Evolutionary conservation across 805 yeast species (phyloP).

Genomic region (Vanderwaltozyma tropicalis): DNA sequence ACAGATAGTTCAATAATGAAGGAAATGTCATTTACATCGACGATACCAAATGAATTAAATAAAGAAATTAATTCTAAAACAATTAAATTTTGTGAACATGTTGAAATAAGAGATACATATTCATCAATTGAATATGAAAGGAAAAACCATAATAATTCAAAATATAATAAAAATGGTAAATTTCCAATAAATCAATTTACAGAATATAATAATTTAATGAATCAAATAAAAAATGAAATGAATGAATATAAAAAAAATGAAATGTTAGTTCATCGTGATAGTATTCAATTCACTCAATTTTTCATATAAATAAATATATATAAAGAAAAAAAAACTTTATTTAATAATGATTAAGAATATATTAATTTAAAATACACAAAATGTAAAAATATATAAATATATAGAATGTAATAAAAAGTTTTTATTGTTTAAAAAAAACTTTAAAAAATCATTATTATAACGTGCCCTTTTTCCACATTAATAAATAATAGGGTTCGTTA

Average conservation of each 20-base stretch:
- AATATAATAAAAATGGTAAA: background rate
- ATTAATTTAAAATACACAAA: too few species aligned
- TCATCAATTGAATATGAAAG: conserved; percentile 23
- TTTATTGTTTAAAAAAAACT: too few species aligned
- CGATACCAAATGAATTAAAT: background rate
- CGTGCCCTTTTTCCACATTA: too few species aligned
- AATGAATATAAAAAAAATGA: conserved; percentile 52
- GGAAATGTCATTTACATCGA: background rate
- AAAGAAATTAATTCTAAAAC: conserved; percentile 1
- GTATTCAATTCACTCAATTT: conserved; percentile 54
- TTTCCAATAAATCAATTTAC: background rate
- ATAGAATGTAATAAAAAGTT: too few species aligned
- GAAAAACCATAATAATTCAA: conserved; percentile 9
- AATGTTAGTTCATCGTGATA: conserved; percentile 59
- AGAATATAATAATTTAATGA: background rate
- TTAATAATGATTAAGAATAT: too few species aligned
- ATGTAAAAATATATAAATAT: too few species aligned
- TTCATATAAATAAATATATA: conserved; percentile 22
- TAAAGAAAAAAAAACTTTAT: background rate
- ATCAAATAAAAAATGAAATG: conserved; percentile 48
- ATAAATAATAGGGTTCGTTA: too few species aligned
- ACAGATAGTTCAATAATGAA: background rate
- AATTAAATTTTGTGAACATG: conserved; percentile 16
- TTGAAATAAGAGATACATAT: conserved; percentile 21
- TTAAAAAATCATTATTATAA: too few species aligned